Evolutionary conservation across 805 yeast species (phyloP), one percentile per base, ranked within the genome.

Genomic region (Candida patagonica): DNA sequence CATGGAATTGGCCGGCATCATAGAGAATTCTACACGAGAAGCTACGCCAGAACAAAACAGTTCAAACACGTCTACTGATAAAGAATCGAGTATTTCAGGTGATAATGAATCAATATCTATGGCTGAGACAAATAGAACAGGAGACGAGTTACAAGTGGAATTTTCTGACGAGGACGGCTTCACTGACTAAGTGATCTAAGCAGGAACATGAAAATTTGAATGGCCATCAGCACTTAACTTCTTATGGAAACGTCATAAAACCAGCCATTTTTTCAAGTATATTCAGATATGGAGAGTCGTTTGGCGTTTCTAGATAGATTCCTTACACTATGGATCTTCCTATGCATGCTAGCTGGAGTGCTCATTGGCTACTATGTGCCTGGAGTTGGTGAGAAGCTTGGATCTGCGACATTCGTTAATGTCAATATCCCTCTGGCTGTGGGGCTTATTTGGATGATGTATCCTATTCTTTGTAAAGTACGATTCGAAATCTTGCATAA

Each of bases 391-490:
- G 42, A 40, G 13, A 41, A 41, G 23, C 42, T 55, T 21, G 47
- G 40, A 35, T 33, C 40, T 4, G 54, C 49, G 20, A 41, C 42
- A n/a, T 49, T 53, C 20, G 53, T 47, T 2, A 49, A 51, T 5
- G 57, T 53, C 19, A 48, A 49, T 2, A 41, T 54, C 16, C 59
- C 59, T 2, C 44, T 53, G 8, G 57, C 74, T 1, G 55, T 71
- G 10, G 78, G 78, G 1, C 51, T 74, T 43, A 60, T 74, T 7
- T 62, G 70, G 15, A 74, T 74, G 78, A 72, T 74, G 74, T 58
- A 70, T 8, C 79, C 80, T 2, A 74, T 75, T 4, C 56, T 74
- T 37, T 70, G 75, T 52, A 71, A 71, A 45, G 73, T 74, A 21
- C 63, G 66, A 47, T 74, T 72, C 70, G 79, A 74, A 48, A 55